Evolutionary conservation across 1,139 yeast species (phyloP).

Genomic region (Geotrichum restrictum): DNA sequence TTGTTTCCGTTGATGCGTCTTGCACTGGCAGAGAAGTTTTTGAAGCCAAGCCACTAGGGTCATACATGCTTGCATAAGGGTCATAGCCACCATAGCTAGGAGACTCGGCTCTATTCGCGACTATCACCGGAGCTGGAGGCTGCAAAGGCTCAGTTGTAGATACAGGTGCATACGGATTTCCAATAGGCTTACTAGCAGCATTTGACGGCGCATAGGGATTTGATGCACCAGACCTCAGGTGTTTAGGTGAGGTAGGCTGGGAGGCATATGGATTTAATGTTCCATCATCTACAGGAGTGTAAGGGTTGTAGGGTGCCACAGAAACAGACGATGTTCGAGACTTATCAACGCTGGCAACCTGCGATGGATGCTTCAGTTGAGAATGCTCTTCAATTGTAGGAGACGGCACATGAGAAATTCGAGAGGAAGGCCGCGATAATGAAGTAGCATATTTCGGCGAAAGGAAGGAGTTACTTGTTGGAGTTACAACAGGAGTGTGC

Average conservation of each 20-base stretch:
- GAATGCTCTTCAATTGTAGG: background rate
- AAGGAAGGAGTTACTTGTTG: background rate
- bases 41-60: background rate
- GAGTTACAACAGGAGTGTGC: background rate
- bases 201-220: too few species aligned
- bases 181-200: too few species aligned
- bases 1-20: slow-evolving; percentile 18
- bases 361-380: background rate
- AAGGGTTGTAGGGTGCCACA: slow-evolving; percentile 8
- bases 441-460: slow-evolving; percentile 11
- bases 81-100: background rate
- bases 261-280: slow-evolving; percentile 10
- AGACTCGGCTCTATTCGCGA: background rate
- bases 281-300: slow-evolving; percentile 10
- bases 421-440: background rate
- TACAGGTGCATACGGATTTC: slow-evolving; percentile 13
- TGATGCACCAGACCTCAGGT: background rate
- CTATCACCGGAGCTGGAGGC: background rate
- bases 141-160: slow-evolving; percentile 1
- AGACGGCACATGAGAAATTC: slow-evolving; percentile 2
- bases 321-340: background rate
- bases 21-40: background rate
- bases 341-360: background rate
- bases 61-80: slow-evolving; percentile 13
- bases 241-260: background rate